Percentiles rank a stretch among this genome's conserved stretches.
Evolutionary conservation across 768 basidiomycete species (phyloP).

Genomic region (Termitomyces heimii): DNA sequence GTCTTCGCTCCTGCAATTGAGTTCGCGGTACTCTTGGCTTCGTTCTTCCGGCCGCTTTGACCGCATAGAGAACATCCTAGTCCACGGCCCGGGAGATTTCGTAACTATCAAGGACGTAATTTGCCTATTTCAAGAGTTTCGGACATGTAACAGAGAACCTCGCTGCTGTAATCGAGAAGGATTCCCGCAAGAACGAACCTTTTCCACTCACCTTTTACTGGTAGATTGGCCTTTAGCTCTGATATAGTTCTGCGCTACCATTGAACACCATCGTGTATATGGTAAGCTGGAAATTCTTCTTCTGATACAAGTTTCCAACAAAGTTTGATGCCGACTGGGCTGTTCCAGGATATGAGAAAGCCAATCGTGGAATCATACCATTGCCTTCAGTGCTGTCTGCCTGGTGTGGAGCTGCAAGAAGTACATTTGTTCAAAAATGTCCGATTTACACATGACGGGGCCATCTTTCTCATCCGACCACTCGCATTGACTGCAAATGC

Average conservation of each 20-base stretch:
- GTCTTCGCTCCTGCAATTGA: not conserved
- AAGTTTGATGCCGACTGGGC: not conserved
- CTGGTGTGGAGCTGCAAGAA: not conserved
- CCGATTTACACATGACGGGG: not conserved
- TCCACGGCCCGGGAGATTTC: not conserved
- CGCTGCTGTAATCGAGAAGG: not conserved
- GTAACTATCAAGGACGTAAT: not conserved
- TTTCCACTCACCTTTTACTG: too few relatives aligned
- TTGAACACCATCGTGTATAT: too few relatives aligned
- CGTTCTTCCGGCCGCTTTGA: not conserved
- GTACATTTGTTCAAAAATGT: not conserved
- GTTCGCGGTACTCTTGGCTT: not conserved
- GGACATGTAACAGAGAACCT: not conserved
- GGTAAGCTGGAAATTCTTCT: not conserved
- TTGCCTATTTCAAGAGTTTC: not conserved
- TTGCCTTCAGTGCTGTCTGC: not conserved
- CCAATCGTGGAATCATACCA: not conserved
- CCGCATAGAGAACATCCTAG: not conserved
- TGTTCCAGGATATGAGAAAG: not conserved
- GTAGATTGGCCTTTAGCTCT: not conserved
- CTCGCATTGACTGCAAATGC: not conserved
- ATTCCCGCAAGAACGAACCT: not conserved
- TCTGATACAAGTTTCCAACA: not conserved
- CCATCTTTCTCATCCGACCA: not conserved
- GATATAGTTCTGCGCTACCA: not conserved